Conservation (phyloP, 1,139 yeast genomes). For the Yamadazyma triangularis region DNA sequence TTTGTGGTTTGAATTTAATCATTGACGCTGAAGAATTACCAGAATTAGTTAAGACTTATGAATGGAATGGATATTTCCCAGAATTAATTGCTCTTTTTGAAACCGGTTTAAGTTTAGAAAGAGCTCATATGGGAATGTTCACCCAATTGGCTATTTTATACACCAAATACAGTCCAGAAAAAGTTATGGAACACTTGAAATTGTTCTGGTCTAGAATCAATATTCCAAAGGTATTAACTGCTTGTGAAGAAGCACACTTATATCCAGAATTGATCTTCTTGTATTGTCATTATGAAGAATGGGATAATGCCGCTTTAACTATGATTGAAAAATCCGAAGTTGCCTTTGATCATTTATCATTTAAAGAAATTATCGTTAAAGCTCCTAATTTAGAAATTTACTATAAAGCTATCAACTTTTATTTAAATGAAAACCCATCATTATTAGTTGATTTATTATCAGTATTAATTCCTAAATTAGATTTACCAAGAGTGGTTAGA, state of each 20-base stretch:
- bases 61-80: constrained; percentile 84
- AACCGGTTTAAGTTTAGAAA: constrained; percentile 92
- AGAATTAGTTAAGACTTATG: constrained; percentile 83
- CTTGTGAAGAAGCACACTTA: constrained; percentile 89
- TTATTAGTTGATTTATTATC: constrained; percentile 81
- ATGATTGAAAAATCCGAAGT: constrained; percentile 94
- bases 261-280: constrained; percentile 96
- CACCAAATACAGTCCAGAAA: constrained; percentile 85
- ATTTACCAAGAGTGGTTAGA: constrained; percentile 91
- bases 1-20: constrained; percentile 95
- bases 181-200: constrained; percentile 94
- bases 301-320: constrained; percentile 98
- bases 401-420: constrained; percentile 94
- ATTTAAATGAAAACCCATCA: constrained; percentile 88
- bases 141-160: constrained; percentile 91
- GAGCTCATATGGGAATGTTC: constrained; percentile 99
- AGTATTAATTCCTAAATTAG: constrained; percentile 86
- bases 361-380: constrained; percentile 92
- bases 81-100: constrained; percentile 91
- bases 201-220: constrained; percentile 97
- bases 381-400: constrained; percentile 95
- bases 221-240: constrained; percentile 94
- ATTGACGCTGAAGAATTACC: constrained; percentile 97
- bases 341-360: constrained; percentile 89
- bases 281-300: constrained; percentile 97